Percentiles rank a stretch among this genome's conserved stretches.
phyloP scores from a whole-genome alignment of 176 grass and related monocot genomes.

The Microstegium vimineum region DNA sequence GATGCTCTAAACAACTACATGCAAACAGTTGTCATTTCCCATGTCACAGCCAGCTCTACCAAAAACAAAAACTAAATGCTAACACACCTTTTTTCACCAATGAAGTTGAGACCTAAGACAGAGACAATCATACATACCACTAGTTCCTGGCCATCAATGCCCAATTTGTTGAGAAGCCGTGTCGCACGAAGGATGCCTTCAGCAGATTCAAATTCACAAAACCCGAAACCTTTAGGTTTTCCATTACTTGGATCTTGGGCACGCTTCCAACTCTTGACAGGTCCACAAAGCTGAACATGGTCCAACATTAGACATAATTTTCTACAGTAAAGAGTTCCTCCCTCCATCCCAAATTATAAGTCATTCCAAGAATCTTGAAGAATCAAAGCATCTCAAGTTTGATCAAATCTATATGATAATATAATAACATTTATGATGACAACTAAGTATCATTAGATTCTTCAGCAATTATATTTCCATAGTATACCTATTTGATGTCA shows the following conservation, averaged over 20 bases:
- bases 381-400: no score
- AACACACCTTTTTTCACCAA: neutral
- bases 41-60: neutral
- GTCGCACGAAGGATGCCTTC: conserved; percentile 89
- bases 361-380: no score
- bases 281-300: conserved; percentile 74
- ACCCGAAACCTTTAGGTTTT: conserved; percentile 85
- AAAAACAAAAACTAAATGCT: neutral
- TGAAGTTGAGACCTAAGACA: neutral
- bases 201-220: conserved; percentile 98
- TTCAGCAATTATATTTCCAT: no score
- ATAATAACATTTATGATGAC: no score
- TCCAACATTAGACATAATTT: neutral
- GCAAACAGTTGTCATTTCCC: neutral
- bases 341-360: no score
- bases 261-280: conserved; percentile 97
- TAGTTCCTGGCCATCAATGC: conserved; percentile 88
- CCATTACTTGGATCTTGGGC: conserved; percentile 95
- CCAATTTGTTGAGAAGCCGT: conserved; percentile 85
- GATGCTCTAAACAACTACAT: no score
- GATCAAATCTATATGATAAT: no score
- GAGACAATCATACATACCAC: conserved; percentile 56
- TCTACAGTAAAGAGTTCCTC: neutral
- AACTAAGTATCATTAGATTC: no score
- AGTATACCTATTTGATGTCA: no score